Percentiles rank a stretch among this genome's conserved stretches.
Conservation (phyloP, 2,329 filamentous ascomycete genomes). For the Sporothrix variecibatus region DNA sequence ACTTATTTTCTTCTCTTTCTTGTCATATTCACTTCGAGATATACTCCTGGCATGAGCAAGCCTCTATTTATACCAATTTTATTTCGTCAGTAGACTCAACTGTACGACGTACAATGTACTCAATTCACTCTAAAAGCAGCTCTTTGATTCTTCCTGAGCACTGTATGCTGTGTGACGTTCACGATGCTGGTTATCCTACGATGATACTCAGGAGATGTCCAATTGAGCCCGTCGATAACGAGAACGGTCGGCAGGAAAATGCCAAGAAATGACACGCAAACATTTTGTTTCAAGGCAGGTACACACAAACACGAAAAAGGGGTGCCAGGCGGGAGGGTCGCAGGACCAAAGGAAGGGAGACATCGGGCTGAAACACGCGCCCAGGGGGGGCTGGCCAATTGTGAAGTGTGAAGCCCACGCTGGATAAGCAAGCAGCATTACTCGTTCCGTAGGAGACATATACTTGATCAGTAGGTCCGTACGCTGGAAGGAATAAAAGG, state of each 20-base stretch:
- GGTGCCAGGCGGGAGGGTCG: conserved; percentile 1
- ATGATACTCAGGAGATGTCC: not conserved
- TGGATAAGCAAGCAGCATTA: not conserved
- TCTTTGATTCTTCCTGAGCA: no score
- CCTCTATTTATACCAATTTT: conserved; percentile 17
- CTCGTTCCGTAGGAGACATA: not conserved
- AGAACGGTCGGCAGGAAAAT: not conserved
- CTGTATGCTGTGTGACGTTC: not conserved
- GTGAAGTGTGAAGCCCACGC: not conserved
- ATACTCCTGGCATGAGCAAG: conserved; percentile 11
- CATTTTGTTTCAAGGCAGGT: conserved; percentile 21
- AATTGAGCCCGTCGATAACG: not conserved
- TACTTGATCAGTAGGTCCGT: not conserved
- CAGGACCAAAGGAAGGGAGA: conserved; percentile 2
- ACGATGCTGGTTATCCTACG: not conserved
- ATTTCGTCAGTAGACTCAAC: not conserved
- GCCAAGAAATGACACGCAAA: conserved; percentile 19
- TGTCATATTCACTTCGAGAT: not conserved
- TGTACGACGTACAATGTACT: no score
- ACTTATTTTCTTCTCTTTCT: not conserved
- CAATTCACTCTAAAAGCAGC: not conserved
- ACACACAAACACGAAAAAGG: conserved; percentile 18
- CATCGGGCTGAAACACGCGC: conserved; percentile 22
- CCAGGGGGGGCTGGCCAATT: not conserved
- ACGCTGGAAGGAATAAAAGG: not conserved